Conservation (phyloP, 495 filamentous ascomycete genomes). For the Aspergillus olivimuriae region DNA sequence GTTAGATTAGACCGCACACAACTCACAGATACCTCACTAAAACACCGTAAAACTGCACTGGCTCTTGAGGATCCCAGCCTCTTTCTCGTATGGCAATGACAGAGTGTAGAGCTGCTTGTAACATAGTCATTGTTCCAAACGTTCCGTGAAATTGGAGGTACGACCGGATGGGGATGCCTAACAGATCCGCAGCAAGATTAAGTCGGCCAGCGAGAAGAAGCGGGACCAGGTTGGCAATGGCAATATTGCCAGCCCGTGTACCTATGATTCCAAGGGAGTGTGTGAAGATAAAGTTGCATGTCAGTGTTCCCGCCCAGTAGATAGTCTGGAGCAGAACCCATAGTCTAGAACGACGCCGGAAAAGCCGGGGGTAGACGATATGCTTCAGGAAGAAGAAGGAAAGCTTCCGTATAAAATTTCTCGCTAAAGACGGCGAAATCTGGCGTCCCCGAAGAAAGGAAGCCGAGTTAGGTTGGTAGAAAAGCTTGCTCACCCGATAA, state of each 20-base stretch:
- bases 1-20: background rate
- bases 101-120: constrained; percentile 3
- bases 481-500: too few relatives aligned
- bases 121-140: constrained; percentile 2
- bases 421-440: background rate
- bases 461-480: too few relatives aligned
- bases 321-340: constrained; percentile 6
- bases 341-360: constrained; percentile 4
- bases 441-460: background rate
- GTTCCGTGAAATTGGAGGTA: constrained; percentile 3
- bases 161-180: constrained; percentile 6
- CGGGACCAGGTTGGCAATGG: constrained; percentile 7
- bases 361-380: constrained; percentile 3
- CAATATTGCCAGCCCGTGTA: constrained; percentile 5
- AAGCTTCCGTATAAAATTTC: constrained; percentile 4
- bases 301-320: constrained; percentile 6
- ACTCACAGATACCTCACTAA: too few relatives aligned
- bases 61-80: constrained; percentile 2
- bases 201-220: constrained; percentile 4
- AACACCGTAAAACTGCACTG: constrained; percentile 6
- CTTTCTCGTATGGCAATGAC: constrained; percentile 1
- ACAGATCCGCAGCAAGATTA: constrained; percentile 3
- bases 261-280: constrained; percentile 2
- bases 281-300: constrained; percentile 3
- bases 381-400: constrained; percentile 2